Evolutionary conservation across 2,329 filamentous ascomycete genomes (phyloP).

Genomic region (Lecanosticta acicola): DNA sequence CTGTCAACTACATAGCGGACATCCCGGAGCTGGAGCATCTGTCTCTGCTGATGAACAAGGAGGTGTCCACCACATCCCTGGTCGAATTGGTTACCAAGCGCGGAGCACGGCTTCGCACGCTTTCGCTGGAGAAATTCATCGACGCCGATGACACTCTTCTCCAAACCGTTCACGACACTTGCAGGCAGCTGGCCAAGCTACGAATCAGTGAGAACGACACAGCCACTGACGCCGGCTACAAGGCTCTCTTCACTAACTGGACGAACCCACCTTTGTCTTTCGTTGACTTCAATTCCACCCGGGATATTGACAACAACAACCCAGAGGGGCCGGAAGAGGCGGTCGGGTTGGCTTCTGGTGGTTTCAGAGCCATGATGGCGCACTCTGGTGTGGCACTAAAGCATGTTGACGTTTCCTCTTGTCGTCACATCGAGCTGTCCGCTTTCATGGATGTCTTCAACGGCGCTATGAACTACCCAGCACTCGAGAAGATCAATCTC

Average conservation of each 20-base stretch:
- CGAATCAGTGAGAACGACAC: conserved; percentile 71
- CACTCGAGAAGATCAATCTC: conserved; percentile 62
- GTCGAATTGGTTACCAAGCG: conserved; percentile 56
- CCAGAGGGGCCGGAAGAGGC: conserved; percentile 58
- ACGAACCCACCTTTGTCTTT: conserved; percentile 63
- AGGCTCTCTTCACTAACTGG: conserved; percentile 69
- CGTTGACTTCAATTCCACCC: conserved; percentile 71
- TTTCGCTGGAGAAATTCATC: conserved; percentile 68
- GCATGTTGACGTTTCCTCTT: conserved; percentile 72
- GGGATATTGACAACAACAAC: conserved; percentile 66
- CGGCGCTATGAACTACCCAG: conserved; percentile 57
- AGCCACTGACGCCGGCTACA: conserved; percentile 71
- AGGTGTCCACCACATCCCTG: conserved; percentile 54
- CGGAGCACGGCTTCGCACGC: conserved; percentile 63
- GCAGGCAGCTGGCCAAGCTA: conserved; percentile 65
- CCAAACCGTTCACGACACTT: conserved; percentile 63
- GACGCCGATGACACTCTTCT: conserved; percentile 65
- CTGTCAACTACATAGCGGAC: conserved; percentile 59
- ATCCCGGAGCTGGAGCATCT: conserved; percentile 65
- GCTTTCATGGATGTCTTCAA: conserved; percentile 73
- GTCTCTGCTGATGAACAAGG: conserved; percentile 60
- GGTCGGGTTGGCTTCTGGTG: conserved; percentile 68
- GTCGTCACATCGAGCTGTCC: conserved; percentile 68
- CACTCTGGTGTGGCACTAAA: conserved; percentile 67
- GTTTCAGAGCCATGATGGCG: conserved; percentile 74